Conservation (phyloP, 768 basidiomycete genomes). For the Porphyrellus cyaneotinctus region DNA sequence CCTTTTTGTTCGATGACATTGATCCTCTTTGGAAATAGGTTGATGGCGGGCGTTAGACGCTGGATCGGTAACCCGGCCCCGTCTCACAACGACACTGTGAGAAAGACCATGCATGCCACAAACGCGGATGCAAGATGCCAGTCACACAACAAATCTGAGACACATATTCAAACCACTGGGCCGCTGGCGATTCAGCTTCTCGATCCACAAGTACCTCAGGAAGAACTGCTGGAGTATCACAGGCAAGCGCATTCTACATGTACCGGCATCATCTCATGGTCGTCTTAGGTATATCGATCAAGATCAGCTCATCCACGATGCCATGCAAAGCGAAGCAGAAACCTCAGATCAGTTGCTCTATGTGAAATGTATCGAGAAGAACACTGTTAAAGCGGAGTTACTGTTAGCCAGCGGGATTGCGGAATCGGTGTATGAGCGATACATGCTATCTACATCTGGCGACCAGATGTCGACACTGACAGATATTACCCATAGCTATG, state of each 20-base stretch:
- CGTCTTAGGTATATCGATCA: conserved; percentile 66
- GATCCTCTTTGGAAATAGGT: conserved; percentile 34
- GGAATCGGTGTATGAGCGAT: conserved; percentile 16
- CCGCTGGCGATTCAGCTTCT: conserved; percentile 54
- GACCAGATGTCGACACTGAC: not conserved
- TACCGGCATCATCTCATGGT: not conserved
- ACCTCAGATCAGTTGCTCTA: conserved; percentile 58
- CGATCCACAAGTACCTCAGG: conserved; percentile 57
- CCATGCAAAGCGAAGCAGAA: conserved; percentile 51
- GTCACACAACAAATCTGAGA: conserved; percentile 27
- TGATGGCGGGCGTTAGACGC: conserved; percentile 73
- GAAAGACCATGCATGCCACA: conserved; percentile 36
- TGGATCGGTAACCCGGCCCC: conserved; percentile 65
- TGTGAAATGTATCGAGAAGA: conserved; percentile 45
- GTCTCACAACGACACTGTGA: conserved; percentile 37
- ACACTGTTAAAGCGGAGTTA: conserved; percentile 17
- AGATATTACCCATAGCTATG: conserved; percentile 14
- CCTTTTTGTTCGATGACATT: conserved; percentile 22
- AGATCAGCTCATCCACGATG: conserved; percentile 59
- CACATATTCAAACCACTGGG: conserved; percentile 46
- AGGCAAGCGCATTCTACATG: conserved; percentile 39
- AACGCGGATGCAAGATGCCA: conserved; percentile 24
- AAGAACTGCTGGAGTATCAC: conserved; percentile 70
- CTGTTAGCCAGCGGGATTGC: conserved; percentile 9
- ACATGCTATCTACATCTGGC: conserved; percentile 15